These are phyloP conservation scores for Sporothrix phasma DNA, from an alignment of 2,329 filamentous ascomycete species.

Conservation along the genomic window DNA sequence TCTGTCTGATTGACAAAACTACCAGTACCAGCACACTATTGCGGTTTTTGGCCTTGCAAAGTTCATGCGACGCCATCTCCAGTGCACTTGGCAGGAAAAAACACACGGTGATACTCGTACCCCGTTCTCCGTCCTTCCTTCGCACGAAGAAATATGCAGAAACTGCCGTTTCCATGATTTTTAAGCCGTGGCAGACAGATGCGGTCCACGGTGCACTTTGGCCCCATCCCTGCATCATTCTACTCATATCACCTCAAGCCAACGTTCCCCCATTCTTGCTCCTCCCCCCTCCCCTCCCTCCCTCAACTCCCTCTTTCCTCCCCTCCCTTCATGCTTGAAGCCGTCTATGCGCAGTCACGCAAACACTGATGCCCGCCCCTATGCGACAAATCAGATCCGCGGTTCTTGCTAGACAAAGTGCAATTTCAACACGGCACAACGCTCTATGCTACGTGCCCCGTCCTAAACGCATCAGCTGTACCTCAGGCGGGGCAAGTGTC, in stretches of 20 bases:
- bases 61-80: too few species aligned
- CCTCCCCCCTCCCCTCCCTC: background rate
- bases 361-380: background rate
- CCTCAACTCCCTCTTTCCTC: background rate
- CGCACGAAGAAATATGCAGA: background rate
- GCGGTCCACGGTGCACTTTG: background rate
- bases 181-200: background rate
- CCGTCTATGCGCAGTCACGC: background rate
- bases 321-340: conserved; percentile 1
- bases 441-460: background rate
- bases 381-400: background rate
- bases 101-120: background rate
- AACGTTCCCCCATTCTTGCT: background rate
- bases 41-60: too few species aligned
- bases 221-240: background rate
- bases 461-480: background rate
- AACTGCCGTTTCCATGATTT: background rate
- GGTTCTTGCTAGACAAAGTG: background rate
- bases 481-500: background rate
- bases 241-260: background rate
- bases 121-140: background rate
- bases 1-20: too few species aligned
- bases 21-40: too few species aligned
- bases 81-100: too few species aligned
- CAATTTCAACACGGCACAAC: background rate